Evolutionary conservation across 2,329 filamentous ascomycete species (phyloP), one percentile per base, ranked within the genome.

Genomic region (Fonsecaea multimorphosa): DNA sequence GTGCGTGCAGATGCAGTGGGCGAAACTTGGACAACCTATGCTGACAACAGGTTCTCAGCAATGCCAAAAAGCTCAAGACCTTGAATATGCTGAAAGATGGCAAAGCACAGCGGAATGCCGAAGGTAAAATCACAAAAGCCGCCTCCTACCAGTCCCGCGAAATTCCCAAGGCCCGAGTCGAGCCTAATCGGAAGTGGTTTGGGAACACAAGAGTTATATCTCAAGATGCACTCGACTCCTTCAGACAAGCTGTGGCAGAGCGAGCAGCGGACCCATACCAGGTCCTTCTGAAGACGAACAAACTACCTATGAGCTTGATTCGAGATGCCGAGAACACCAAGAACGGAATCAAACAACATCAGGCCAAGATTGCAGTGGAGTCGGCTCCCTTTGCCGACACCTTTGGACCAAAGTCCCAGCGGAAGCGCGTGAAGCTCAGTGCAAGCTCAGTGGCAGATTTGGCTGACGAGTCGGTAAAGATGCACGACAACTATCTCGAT

Each of bases 131-230:
- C 76, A 91, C 89, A 62, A 89, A 95, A 79, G 89, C 92, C 70
- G 93, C 93, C 56, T 85, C 87, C 16, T 97, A 88, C 80, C 93
- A 98, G 81, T 93, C 90, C 66, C 85, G 88, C 75, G 93, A 97
- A 38, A 81, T 89, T 24, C 93, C 94, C 54, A 87, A 85, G 66
- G 95, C 94, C 72, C 87, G 93, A 71, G 91, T 98, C 75, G 94
- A 98, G 82, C 95, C 95, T 57, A 96, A 98, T 81, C 86, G 95
- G 74, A 96, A 96, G 81, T 99, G 95, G 95, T 99, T 99, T 81
- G 92, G 90, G 74, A 97, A 97, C 79, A 97, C 94, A 36, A 85
- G 95, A 74, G 88, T 90, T 52, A 96, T 97, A 74, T 92, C 91
- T 0, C 94, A 97, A 77, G 92, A 96, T 76, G 91, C 92, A 2